Percentiles rank a stretch among this genome's conserved stretches.
Conservation (phyloP, 2,329 filamentous ascomycete species). For the Scedosporium aurantiacum region DNA sequence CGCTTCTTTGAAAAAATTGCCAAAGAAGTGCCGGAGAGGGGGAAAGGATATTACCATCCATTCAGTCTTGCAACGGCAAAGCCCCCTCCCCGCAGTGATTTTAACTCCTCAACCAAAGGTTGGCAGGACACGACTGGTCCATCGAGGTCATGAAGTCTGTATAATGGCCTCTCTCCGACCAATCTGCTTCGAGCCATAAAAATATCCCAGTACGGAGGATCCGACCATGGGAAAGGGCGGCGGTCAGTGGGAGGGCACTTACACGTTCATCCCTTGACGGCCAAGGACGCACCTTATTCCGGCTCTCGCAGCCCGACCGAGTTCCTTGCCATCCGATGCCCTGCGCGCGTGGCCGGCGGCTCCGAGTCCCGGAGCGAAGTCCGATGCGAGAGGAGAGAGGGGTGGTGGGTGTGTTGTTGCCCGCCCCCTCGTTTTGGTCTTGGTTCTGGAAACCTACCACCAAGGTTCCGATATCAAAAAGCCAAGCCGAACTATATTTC, state of each 20-base stretch:
- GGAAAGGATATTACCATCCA: background rate
- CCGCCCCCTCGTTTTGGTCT: background rate
- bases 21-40: background rate
- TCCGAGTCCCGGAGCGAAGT: background rate
- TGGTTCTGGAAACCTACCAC: background rate
- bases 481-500: no score
- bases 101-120: background rate
- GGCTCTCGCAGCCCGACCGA: no score
- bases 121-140: background rate
- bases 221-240: no score
- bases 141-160: background rate
- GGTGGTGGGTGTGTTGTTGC: background rate
- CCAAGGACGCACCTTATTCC: no score
- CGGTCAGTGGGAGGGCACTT: no score
- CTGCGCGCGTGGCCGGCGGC: background rate
- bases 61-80: background rate
- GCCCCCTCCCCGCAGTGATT: background rate
- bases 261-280: no score
- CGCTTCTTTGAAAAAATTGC: background rate
- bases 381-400: background rate
- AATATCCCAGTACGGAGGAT: background rate
- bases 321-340: background rate
- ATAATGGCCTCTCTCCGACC: background rate
- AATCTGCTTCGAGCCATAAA: background rate
- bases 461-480: background rate